A percentile compares a stretch with the other conserved stretches of the same genome.
Conservation (phyloP, 805 yeast genomes). For the Cephaloascus fragrans region DNA sequence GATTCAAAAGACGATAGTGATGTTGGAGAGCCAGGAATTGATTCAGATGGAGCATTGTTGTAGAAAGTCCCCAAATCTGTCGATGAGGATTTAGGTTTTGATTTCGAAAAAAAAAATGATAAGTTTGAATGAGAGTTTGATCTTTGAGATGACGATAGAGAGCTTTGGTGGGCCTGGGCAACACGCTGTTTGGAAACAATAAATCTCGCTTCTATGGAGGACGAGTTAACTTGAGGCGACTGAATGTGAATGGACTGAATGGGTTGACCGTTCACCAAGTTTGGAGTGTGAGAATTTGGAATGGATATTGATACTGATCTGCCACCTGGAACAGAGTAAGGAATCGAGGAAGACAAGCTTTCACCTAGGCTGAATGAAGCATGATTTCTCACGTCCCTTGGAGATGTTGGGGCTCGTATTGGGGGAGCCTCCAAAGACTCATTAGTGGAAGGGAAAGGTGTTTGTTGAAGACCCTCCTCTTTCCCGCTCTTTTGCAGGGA, state of each 20-base stretch:
- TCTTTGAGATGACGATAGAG: constrained; percentile 16
- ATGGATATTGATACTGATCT: constrained; percentile 26
- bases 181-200: constrained; percentile 73
- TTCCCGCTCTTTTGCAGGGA: no score
- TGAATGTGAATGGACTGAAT: constrained; percentile 56
- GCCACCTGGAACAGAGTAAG: constrained; percentile 68
- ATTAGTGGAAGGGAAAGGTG: constrained; percentile 1
- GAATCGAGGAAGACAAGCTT: constrained; percentile 49
- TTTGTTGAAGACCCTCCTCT: no score
- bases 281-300: constrained; percentile 28
- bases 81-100: constrained; percentile 27
- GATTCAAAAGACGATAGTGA: constrained; percentile 28
- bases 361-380: constrained; percentile 22
- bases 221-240: constrained; percentile 53
- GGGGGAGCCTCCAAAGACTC: constrained; percentile 3
- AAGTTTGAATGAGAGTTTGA: constrained; percentile 37
- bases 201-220: constrained; percentile 76
- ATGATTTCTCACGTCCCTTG: constrained; percentile 32
- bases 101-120: constrained; percentile 39
- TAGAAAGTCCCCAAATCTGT: constrained; percentile 30
- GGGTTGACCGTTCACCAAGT: constrained; percentile 45
- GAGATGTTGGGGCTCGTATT: constrained; percentile 13
- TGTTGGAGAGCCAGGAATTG: constrained; percentile 17
- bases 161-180: constrained; percentile 38
- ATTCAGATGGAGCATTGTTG: constrained; percentile 17